Percentiles rank a stretch among this genome's conserved stretches.
Evolutionary conservation across 495 filamentous ascomycete species (phyloP).

Genomic region (Astrocystis sublimbata): DNA sequence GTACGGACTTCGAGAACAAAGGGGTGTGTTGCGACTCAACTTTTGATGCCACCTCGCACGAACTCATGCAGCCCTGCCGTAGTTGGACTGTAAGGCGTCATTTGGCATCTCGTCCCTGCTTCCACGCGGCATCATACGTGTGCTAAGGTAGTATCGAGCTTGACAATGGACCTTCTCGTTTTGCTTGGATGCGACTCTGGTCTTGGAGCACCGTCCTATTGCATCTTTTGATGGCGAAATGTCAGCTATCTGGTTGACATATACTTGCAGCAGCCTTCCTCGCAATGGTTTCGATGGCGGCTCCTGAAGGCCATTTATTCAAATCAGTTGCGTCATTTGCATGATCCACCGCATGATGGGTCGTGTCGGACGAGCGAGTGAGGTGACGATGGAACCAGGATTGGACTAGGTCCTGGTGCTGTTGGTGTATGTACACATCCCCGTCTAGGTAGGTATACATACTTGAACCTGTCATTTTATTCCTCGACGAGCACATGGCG

Average conservation of each 20-base stretch:
- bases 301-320: neutral
- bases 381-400: neutral
- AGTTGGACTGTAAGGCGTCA: neutral
- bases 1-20: too few species aligned
- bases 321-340: slow-evolving; percentile 13
- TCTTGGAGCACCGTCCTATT: neutral
- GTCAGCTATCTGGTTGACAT: slow-evolving; percentile 6
- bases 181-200: neutral
- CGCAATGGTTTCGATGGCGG: neutral
- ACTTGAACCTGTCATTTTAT: too few species aligned
- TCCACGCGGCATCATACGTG: neutral
- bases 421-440: too few species aligned
- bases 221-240: neutral
- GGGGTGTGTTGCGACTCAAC: too few species aligned
- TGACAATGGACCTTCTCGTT: slow-evolving; percentile 12
- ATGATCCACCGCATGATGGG: neutral
- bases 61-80: slow-evolving; percentile 13
- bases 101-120: slow-evolving; percentile 6
- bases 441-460: neutral
- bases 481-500: too few species aligned
- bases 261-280: slow-evolving; percentile 6
- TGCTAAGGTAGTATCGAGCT: slow-evolving; percentile 4
- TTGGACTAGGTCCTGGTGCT: slow-evolving; percentile 3
- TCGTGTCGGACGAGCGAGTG: slow-evolving; percentile 4
- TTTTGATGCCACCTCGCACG: slow-evolving; percentile 1